Base-by-base conservation (phyloP, 2,329 filamentous ascomycete genomes). In the Chaetomium sp. region DNA sequence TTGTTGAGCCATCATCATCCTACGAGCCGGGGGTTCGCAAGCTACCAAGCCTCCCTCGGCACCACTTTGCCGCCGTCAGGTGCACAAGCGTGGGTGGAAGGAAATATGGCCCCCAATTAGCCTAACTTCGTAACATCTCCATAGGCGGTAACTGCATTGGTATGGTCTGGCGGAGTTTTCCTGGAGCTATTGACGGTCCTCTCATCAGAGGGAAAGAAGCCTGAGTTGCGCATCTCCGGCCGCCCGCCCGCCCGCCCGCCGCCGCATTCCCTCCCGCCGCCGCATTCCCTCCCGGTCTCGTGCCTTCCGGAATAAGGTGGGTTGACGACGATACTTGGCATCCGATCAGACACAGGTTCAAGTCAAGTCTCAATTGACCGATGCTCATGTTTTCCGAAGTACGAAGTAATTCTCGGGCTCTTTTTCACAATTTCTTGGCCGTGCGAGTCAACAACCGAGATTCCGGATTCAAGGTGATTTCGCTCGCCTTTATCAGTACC, bases 31-130 rank as follows among this genome's bases (percentile, higher is more conserved):
- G 23, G 12, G 29, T 57, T 19, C 10, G n/a, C n/a, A 6, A 23
- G 27, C 16, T 13, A 12, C 55, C 55, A 57, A 57, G 56, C 56
- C 56, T 57, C 55, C 19, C 35, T 57, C 55, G 55, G 55, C 55
- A 57, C 29, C 21, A 16, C 35, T 45, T 47, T 47, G 56, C 56
- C 56, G 56, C 56, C 38, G 47, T 29, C 56, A 57, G 38, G 29
- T 25, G 33, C 9, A 21, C 31, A 54, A 35, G n/a, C 29, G 53
- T 21, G 31, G 3, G 8, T 6, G 12, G 3, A 13, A 38, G 27
- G n/a, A n/a, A n/a, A n/a, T n/a, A 38, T 33, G 53, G 53, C 53
- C 53, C 53, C 53, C 53, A 56, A 56, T 35, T 12, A 56, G 19
- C 53, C 53, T 19, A 35, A 23, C 31, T 2, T n/a, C 19, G 50